A percentile compares a stretch with the other conserved stretches of the same genome.
Evolutionary conservation across 768 basidiomycete genomes (phyloP).

Genomic region (Leccinum imitatum): DNA sequence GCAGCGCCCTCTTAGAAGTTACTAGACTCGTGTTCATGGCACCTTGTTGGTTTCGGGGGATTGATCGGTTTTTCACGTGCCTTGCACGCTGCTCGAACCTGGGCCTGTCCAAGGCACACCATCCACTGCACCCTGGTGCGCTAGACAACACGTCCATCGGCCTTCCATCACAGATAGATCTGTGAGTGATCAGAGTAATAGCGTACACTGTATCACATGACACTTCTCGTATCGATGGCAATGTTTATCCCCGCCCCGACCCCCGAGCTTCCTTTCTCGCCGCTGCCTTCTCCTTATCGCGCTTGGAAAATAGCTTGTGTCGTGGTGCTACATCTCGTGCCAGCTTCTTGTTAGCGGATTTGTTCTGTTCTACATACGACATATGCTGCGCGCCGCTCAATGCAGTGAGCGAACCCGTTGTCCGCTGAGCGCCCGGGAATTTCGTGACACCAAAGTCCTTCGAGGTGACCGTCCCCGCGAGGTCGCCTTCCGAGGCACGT

Average conservation of each 20-base stretch:
- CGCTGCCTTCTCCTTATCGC: conserved; percentile 70
- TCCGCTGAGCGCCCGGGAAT: conserved; percentile 70
- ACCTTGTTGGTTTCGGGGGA: conserved; percentile 30
- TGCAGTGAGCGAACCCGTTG: conserved; percentile 77
- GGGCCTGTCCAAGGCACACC: conserved; percentile 24
- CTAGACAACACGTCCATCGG: conserved; percentile 16
- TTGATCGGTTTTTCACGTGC: conserved; percentile 31
- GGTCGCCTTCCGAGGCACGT: conserved; percentile 77
- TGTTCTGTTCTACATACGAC: conserved; percentile 92
- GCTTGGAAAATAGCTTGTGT: conserved; percentile 80
- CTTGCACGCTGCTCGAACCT: conserved; percentile 23
- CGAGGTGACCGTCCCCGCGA: conserved; percentile 82
- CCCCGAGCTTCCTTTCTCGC: conserved; percentile 46
- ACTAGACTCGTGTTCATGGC: conserved; percentile 24
- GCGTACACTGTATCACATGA: conserved; percentile 16
- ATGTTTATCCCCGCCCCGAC: conserved; percentile 29
- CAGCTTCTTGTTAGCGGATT: conserved; percentile 82
- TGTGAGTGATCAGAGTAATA: conserved; percentile 16
- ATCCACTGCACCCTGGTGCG: conserved; percentile 12
- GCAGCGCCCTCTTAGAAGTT: conserved; percentile 15
- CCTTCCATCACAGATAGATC: conserved; percentile 10
- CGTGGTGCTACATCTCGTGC: conserved; percentile 53
- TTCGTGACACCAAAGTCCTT: conserved; percentile 76
- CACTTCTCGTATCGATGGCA: background rate
- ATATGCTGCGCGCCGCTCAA: conserved; percentile 89